A percentile compares a stretch with the other conserved stretches of the same genome.
Evolutionary conservation across 139 green algal genomes (phyloP).

Genomic region (Mesotaenium endlicherianum): DNA sequence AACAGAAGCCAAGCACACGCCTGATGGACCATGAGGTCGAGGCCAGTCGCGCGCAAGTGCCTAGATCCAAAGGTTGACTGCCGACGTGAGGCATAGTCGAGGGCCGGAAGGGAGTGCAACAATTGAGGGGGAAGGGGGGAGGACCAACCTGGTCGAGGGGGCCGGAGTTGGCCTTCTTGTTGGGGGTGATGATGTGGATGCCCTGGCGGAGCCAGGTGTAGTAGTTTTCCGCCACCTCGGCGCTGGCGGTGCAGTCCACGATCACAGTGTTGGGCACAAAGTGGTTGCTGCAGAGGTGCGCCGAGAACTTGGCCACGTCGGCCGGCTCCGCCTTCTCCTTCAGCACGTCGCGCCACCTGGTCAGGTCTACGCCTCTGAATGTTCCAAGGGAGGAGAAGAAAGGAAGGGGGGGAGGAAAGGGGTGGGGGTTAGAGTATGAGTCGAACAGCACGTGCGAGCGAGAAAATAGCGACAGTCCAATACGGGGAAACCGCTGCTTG

Average conservation of each 20-base stretch:
- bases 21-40: too few relatives aligned
- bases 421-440: background rate
- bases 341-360: constrained; percentile 73
- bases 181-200: constrained; percentile 61
- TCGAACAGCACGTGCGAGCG: too few relatives aligned
- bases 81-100: too few relatives aligned
- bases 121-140: too few relatives aligned
- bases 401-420: background rate
- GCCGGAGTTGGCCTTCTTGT: constrained; percentile 92
- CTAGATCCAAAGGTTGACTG: too few relatives aligned
- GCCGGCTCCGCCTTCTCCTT: constrained; percentile 17
- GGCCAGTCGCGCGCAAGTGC: too few relatives aligned
- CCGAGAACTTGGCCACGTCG: constrained; percentile 66
- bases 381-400: background rate
- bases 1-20: too few relatives aligned
- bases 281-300: constrained; percentile 63
- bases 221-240: constrained; percentile 59
- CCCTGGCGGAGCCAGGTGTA: constrained; percentile 82
- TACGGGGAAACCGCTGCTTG: too few relatives aligned
- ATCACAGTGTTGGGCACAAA: constrained; percentile 93
- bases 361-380: constrained; percentile 70
- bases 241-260: constrained; percentile 89
- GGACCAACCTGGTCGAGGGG: constrained; percentile 61
- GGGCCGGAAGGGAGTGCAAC: too few relatives aligned
- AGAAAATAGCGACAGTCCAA: too few relatives aligned